A percentile compares a stretch with the other conserved stretches of the same genome.
Evolutionary conservation across 2,329 filamentous ascomycete genomes (phyloP).

Genomic region (Fusarium xylarioides): DNA sequence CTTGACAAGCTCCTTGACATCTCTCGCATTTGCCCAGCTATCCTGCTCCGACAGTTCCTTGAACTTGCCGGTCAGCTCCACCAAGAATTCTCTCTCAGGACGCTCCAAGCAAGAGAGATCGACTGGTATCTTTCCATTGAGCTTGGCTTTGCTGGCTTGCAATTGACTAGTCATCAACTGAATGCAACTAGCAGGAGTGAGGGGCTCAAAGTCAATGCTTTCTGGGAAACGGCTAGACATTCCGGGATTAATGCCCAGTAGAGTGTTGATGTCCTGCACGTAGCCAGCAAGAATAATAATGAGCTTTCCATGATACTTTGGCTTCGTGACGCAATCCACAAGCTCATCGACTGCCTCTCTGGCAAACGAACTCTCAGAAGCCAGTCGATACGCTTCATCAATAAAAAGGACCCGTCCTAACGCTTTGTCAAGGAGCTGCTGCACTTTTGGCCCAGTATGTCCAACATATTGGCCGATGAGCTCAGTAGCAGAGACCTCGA

Average conservation of each 20-base stretch:
- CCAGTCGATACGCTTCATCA: constrained; percentile 75
- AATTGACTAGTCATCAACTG: constrained; percentile 52
- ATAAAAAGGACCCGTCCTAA: constrained; percentile 75
- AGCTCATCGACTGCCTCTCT: constrained; percentile 65
- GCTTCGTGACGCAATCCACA: constrained; percentile 62
- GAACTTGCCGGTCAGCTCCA: constrained; percentile 46
- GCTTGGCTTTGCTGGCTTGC: constrained; percentile 34
- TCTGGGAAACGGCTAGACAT: constrained; percentile 73
- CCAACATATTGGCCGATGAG: constrained; percentile 75
- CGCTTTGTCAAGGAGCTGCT: constrained; percentile 64
- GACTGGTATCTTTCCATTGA: constrained; percentile 32
- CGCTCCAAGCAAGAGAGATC: constrained; percentile 42
- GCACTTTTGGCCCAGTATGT: constrained; percentile 74
- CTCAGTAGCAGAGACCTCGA: constrained; percentile 74
- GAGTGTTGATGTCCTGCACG: constrained; percentile 69
- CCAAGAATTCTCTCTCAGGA: constrained; percentile 7
- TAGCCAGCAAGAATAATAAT: constrained; percentile 77
- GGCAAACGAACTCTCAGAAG: constrained; percentile 57
- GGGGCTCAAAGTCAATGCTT: constrained; percentile 62
- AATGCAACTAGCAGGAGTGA: constrained; percentile 55
- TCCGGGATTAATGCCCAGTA: constrained; percentile 70
- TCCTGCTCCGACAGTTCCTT: constrained; percentile 51
- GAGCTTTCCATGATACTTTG: constrained; percentile 65
- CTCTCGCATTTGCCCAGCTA: constrained; percentile 71
- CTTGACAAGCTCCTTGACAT: constrained; percentile 65